These are phyloP conservation scores for Agaricales sp. DNA, from an alignment of 1,284 basidiomycete species.

Conservation along the genomic window DNA sequence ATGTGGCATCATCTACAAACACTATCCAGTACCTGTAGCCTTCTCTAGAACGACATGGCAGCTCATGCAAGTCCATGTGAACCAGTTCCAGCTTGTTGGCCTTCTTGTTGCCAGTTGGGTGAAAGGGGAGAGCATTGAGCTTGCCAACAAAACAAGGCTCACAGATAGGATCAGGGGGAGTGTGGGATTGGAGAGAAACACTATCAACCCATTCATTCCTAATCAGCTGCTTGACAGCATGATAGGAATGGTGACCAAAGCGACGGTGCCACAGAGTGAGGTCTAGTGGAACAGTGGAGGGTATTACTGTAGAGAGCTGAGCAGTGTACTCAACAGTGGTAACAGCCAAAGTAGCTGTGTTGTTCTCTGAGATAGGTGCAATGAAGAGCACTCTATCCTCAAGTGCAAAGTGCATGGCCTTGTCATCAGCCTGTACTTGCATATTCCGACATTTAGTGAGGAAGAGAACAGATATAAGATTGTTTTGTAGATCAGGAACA, in stretches of 20 bases:
- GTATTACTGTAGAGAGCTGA: background rate
- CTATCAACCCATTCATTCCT: slow-evolving; percentile 4
- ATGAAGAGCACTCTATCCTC: background rate
- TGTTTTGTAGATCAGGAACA: slow-evolving; percentile 8
- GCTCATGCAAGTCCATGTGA: slow-evolving; percentile 18
- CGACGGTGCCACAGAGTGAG: slow-evolving; percentile 12
- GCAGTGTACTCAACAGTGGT: background rate
- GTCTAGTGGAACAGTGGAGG: slow-evolving; percentile 10
- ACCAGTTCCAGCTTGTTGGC: slow-evolving; percentile 10
- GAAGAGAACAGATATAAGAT: slow-evolving; percentile 7
- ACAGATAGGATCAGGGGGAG: slow-evolving; percentile 7
- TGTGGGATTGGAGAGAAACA: background rate
- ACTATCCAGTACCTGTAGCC: slow-evolving; percentile 18
- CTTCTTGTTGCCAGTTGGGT: background rate
- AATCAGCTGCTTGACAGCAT: background rate
- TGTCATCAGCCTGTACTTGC: background rate
- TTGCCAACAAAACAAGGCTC: slow-evolving; percentile 13
- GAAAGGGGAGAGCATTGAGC: slow-evolving; percentile 9
- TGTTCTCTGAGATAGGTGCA: background rate
- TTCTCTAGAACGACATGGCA: slow-evolving; percentile 8
- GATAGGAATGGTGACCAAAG: slow-evolving; percentile 10
- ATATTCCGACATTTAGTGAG: background rate
- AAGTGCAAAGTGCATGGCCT: background rate
- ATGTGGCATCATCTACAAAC: slow-evolving; percentile 17
- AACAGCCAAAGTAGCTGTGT: background rate